Percentiles rank a stretch among this genome's conserved stretches.
Conservation (phyloP, 2,329 filamentous ascomycete species). For the Chaetomium globosum region DNA sequence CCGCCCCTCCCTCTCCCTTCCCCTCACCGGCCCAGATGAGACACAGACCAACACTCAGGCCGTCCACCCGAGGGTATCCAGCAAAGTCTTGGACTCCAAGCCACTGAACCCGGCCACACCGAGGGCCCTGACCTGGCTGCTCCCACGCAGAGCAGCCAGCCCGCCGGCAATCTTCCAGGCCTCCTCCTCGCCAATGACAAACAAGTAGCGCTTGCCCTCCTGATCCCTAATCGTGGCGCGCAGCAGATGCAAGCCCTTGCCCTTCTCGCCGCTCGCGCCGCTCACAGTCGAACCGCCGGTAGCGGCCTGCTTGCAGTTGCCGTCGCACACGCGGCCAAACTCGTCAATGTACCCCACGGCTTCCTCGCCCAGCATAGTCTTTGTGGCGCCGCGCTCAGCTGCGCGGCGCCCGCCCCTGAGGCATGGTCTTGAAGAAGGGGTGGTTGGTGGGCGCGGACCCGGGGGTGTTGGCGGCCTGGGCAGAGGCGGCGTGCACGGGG, state of each 20-base stretch:
- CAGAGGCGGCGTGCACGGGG: conserved; percentile 62
- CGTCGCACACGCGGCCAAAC: conserved; percentile 61
- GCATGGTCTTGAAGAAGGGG: conserved; percentile 52
- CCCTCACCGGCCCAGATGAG: neutral
- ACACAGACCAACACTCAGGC: neutral
- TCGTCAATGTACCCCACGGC: conserved; percentile 66
- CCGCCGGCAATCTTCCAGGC: conserved; percentile 68
- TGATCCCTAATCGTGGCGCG: conserved; percentile 67
- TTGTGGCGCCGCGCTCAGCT: conserved; percentile 53
- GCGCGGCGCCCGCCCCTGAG: conserved; percentile 49
- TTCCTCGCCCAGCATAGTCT: conserved; percentile 63
- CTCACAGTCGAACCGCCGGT: conserved; percentile 47
- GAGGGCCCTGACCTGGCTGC: conserved; percentile 62
- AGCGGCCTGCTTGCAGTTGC: conserved; percentile 15
- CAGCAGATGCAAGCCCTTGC: conserved; percentile 62
- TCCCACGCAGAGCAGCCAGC: conserved; percentile 61
- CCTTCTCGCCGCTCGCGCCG: conserved; percentile 43
- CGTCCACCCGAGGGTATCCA: conserved; percentile 63
- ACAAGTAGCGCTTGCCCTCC: conserved; percentile 67
- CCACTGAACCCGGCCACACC: conserved; percentile 60
- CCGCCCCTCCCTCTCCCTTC: neutral
- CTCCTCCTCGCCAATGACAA: conserved; percentile 66
- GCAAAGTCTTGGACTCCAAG: conserved; percentile 56
- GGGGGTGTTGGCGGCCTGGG: conserved; percentile 46
- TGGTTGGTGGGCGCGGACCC: conserved; percentile 48